Conservation (phyloP, 305 asterid genomes). For the Solanum hybrid region DNA sequence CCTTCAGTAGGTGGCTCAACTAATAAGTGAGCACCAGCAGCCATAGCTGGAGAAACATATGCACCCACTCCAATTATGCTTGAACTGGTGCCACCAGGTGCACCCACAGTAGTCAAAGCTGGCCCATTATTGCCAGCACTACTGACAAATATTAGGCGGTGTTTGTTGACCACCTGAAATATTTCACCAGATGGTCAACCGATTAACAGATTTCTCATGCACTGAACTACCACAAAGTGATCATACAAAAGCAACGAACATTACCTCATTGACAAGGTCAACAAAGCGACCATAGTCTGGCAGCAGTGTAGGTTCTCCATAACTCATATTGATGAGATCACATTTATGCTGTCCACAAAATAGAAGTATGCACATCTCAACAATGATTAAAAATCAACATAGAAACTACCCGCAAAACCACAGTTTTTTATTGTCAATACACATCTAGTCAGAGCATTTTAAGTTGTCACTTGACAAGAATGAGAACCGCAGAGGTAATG, state of each 20-base stretch:
- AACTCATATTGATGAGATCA: slow-evolving; percentile 96
- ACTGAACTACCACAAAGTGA: slow-evolving; percentile 11
- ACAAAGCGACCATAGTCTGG: slow-evolving; percentile 98
- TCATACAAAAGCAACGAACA: slow-evolving; percentile 10
- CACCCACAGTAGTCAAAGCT: slow-evolving; percentile 92
- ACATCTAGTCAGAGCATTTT: background rate
- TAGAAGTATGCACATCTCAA: background rate
- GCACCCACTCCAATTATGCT: slow-evolving; percentile 98
- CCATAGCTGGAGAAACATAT: slow-evolving; percentile 95
- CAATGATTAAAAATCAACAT: background rate
- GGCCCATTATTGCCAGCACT: slow-evolving; percentile 98
- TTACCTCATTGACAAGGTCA: slow-evolving; percentile 91
- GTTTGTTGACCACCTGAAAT: slow-evolving; percentile 81
- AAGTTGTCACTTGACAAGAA: background rate
- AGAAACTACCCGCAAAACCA: slow-evolving; percentile 2
- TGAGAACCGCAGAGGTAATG: background rate
- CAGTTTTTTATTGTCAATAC: background rate
- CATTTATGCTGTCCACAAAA: slow-evolving; percentile 76
- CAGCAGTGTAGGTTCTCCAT: slow-evolving; percentile 81
- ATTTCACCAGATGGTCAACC: slow-evolving; percentile 5
- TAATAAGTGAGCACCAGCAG: slow-evolving; percentile 89
- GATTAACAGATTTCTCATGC: background rate
- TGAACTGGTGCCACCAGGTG: slow-evolving; percentile 98
- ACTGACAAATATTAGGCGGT: slow-evolving; percentile 73
- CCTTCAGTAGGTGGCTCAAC: slow-evolving; percentile 95